A percentile compares a stretch with the other conserved stretches of the same genome.
These are phyloP conservation scores for Lichtheimia corymbifera DNA, from an alignment of 371 early-diverging fungal genomes.

Conservation along the genomic window DNA sequence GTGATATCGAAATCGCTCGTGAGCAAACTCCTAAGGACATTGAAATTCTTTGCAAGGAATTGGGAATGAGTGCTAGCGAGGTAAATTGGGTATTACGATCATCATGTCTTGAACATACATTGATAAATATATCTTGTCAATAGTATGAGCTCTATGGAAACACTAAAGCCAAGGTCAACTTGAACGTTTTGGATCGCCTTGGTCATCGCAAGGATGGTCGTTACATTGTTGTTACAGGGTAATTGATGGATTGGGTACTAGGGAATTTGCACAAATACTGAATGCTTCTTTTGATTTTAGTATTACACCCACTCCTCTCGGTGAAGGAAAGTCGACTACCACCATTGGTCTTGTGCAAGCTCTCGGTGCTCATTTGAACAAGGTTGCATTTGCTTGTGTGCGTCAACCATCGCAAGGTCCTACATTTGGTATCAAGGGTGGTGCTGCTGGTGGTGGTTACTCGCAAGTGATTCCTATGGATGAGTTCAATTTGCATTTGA, in stretches of 20 bases:
- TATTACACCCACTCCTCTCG: slow-evolving; percentile 96
- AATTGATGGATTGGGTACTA: slow-evolving; percentile 8
- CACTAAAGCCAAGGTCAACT: slow-evolving; percentile 87
- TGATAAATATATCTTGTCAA: background rate
- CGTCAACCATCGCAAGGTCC: slow-evolving; percentile 98
- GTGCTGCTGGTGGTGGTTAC: slow-evolving; percentile 98
- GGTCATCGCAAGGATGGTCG: slow-evolving; percentile 78
- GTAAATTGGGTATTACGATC: slow-evolving; percentile 21
- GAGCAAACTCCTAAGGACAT: slow-evolving; percentile 87
- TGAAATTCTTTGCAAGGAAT: slow-evolving; percentile 76
- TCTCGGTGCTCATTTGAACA: slow-evolving; percentile 88
- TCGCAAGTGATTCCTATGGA: slow-evolving; percentile 99
- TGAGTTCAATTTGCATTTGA: slow-evolving; percentile 96
- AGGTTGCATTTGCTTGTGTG: slow-evolving; percentile 91
- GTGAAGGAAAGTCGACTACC: slow-evolving; percentile 98
- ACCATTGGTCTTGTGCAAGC: slow-evolving; percentile 94
- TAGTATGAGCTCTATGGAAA: slow-evolving; percentile 88
- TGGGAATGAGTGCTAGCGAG: slow-evolving; percentile 74
- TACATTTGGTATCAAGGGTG: slow-evolving; percentile 98
- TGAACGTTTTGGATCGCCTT: slow-evolving; percentile 82
- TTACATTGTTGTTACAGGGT: slow-evolving; percentile 96
- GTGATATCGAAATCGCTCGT: slow-evolving; percentile 92
- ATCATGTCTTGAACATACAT: background rate
- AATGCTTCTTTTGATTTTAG: slow-evolving; percentile 27
- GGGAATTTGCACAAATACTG: too few species aligned